A percentile compares a stretch with the other conserved stretches of the same genome.
phyloP scores from a whole-genome alignment of 108 stramenopile species.

The Nitzschia sp. region DNA sequence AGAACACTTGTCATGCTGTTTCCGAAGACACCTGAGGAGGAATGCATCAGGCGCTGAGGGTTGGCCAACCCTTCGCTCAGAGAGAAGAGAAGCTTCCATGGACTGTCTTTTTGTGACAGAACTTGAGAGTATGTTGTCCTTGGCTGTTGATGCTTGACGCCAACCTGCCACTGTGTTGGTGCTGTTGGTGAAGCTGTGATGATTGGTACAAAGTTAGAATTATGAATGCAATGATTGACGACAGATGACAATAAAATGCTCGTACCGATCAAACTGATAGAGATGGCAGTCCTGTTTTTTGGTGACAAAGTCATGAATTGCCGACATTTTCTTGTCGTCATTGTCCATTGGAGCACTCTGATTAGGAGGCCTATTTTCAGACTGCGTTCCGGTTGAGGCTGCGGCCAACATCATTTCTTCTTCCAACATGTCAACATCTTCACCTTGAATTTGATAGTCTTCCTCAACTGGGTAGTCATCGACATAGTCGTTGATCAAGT shows the following conservation, averaged over 20 bases:
- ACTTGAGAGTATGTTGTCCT: too few species aligned
- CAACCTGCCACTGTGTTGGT: too few species aligned
- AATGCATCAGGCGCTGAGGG: conserved; percentile 3
- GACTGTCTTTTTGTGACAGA: neutral
- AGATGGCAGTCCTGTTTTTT: too few species aligned
- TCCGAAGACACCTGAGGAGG: neutral
- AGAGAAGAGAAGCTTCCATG: neutral
- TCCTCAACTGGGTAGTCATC: conserved; percentile 35
- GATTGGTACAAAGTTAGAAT: too few species aligned
- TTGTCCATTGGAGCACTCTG: neutral
- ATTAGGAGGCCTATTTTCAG: neutral
- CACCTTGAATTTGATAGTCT: neutral
- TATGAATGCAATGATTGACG: too few species aligned
- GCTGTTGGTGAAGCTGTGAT: too few species aligned
- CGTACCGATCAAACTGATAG: too few species aligned
- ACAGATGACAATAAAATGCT: too few species aligned
- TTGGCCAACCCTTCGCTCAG: neutral
- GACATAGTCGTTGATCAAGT: conserved; percentile 59
- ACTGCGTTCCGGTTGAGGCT: neutral
- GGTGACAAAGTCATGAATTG: neutral
- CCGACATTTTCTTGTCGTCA: neutral
- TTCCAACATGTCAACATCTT: neutral
- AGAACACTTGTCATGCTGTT: too few species aligned
- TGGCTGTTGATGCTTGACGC: too few species aligned
- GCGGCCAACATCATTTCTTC: conserved; percentile 6